Base-by-base conservation (phyloP, 2,329 filamentous ascomycete species). In the Ploettnerulaceae sp. region DNA sequence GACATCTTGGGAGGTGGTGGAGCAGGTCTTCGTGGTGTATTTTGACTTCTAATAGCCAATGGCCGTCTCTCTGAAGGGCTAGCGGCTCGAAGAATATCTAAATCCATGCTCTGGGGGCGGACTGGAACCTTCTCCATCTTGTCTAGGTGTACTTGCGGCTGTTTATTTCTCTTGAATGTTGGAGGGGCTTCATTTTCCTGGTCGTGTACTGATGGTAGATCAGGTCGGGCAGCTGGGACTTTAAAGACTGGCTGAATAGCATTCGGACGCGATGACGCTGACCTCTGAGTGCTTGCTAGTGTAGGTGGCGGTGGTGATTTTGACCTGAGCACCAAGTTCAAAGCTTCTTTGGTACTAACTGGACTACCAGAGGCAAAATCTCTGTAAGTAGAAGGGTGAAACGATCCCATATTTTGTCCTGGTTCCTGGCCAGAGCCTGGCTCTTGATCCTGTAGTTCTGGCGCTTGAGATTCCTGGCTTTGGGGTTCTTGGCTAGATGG, bases 1-100 rank as follows among this genome's bases (percentile, higher is more conserved):
- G 87, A 93, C 91, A 97, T 97, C 67, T 96, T 97, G 1, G 93
- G 91, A 6, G 89, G 89, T 2, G 91, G 91, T 18, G 63, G 84
- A 1, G 88, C 88, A 17, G 85, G 77, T 56, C 89, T 75, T 59
- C 81, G 85, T 8, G 89, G 89, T 3, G 89, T 95, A 56, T 82
- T 83, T 46, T 75, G 72, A 54, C 68, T 76, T 46, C 81, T 70
- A 1, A 70, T 61, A 8, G 73, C 69, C 21, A 84, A 63, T 2
- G 75, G 74, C 46, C 75, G 78, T 53, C 79, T 68, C 33, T 79
- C 77, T 0, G 78, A 76, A 2, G 77, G 79, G 2, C 59, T 61
- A 26, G 69, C 61, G 55, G 64, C 52, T 26, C 53, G 66, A 32
- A 63, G 38, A 22, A 59, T 53, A 39, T 63, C 67, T 39, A 72